Base-by-base conservation (phyloP, 345 rosid genomes). In the Kandelia obovata region DNA sequence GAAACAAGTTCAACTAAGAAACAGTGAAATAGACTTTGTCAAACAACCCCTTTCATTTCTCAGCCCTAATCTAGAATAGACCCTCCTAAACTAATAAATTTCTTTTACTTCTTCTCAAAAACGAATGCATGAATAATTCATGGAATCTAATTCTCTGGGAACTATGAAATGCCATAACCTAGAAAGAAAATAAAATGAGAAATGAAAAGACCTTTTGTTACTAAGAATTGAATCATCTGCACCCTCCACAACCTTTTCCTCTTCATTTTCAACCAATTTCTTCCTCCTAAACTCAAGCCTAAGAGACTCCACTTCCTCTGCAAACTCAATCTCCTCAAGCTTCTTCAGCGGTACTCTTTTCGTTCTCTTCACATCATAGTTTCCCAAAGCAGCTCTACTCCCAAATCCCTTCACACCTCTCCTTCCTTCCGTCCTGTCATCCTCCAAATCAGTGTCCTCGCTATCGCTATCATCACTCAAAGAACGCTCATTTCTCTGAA, bases 381-480 rank as follows among this genome's bases (percentile, higher is more conserved):
- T 87, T 23, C 91, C 97, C 63, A 90, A 80, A 3, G 98, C 80
- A 10, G 96, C 91, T 11, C 86, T 86, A 69, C 96, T 84, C 25
- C 97, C 92, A 5, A 81, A 75, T 71, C 58, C 86, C 80, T 70
- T 84, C 75, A 78, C 62, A 68, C 84, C 85, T 47, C 70, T 81
- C 83, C 84, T 73, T 66, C 83, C 80, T 65, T 35, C 75, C 81
- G 70, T 76, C 64, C 72, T 71, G 51, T 76, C 77, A 2, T 72
- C 78, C 52, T 76, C 84, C 0, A 53, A 61, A 61, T 79, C 81
- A 16, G 59, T 58, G 35, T 35, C 65, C 34, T 75, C 30, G 20
- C 28, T 27, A 4, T 56, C 30, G 2, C 28, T 31, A 56, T 87
- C 86, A 71, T 87, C 96, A 56, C 87, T 81, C 9, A 96, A 80